These are phyloP conservation scores for Arachis hypogaea DNA, from an alignment of 306 rosid species.

Conservation along the genomic window DNA sequence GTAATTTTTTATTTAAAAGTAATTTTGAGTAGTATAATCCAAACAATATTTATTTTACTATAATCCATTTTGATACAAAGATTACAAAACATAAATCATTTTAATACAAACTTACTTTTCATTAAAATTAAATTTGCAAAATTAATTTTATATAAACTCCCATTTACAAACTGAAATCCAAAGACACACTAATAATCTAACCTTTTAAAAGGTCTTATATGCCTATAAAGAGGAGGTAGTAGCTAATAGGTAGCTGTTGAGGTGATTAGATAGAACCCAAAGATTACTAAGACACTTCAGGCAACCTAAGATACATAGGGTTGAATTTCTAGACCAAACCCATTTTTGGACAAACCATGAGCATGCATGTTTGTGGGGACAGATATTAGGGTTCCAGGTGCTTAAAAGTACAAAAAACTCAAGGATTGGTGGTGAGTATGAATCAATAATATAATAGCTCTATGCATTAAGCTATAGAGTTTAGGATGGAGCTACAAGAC, in stretches of 20 bases:
- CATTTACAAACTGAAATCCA: no score
- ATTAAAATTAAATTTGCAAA: no score
- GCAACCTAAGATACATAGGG: slow-evolving; percentile 47
- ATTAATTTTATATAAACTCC: no score
- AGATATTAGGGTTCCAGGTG: slow-evolving; percentile 54
- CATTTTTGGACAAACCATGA: slow-evolving; percentile 48
- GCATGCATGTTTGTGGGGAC: slow-evolving; percentile 36
- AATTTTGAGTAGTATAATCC: no score
- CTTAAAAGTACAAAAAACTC: slow-evolving; percentile 50
- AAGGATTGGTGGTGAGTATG: slow-evolving; percentile 14
- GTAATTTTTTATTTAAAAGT: no score
- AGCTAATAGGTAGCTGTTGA: slow-evolving; percentile 28
- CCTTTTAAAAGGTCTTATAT: slow-evolving; percentile 1
- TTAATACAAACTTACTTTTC: no score
- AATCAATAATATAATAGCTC: slow-evolving; percentile 10
- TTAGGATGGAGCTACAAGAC: slow-evolving; percentile 44
- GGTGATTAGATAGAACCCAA: slow-evolving; percentile 50
- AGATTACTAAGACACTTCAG: slow-evolving; percentile 44
- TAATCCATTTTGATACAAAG: no score
- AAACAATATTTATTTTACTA: no score
- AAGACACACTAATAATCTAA: neutral
- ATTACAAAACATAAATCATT: no score
- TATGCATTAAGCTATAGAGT: slow-evolving; percentile 19
- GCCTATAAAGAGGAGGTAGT: slow-evolving; percentile 1
- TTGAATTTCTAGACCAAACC: slow-evolving; percentile 44